Evolutionary conservation across 2,329 filamentous ascomycete species (phyloP), one percentile per base, ranked within the genome.

Genomic region (Aaosphaeria arxii): DNA sequence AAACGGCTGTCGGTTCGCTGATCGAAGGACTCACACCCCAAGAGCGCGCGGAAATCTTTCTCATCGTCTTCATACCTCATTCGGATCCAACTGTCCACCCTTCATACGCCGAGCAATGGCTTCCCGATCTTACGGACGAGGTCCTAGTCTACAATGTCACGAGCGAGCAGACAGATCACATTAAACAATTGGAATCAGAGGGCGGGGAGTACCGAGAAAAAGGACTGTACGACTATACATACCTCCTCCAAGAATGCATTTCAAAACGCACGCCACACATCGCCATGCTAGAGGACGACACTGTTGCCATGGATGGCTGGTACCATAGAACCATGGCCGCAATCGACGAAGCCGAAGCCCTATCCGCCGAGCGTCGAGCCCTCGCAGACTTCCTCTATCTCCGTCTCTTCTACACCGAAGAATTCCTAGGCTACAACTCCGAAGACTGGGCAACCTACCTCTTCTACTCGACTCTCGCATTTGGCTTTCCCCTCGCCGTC

Each of bases 301-400:
- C 72, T 4, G 46, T 79, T 4, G 74, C 73, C 32, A 66, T 73
- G 54, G 73, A 76, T 43, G 75, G 75, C 9, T 78, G 76, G 75
- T 76, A 72, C 52, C 62, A 71, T 42, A 68, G 73, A 4, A 71
- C 71, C 0, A 58, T 71, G 36, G 50, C 61, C 5, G 74, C 67
- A 0, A 54, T 76, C 31, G 52, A 62, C 13, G 51, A 58, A 33
- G 67, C 66, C 4, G 66, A 74, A 47, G 51, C 50, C 31, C 56
- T 68, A 43, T 64, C 61, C 9, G 54, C 52, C 11, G 42, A 59
- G 29, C 50, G 49, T 36, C 57, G 53, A 13, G 54, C 56, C 7
- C 58, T 55, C 11, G 50, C 58, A 29, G 59, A 66, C 30, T 71
- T 69, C 53, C 58, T 75, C 5, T 76, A 77, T 53, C 61, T 77